Evolutionary conservation across 75 land plant genomes (phyloP).

Genomic region (Cunninghamia lanceolata): DNA sequence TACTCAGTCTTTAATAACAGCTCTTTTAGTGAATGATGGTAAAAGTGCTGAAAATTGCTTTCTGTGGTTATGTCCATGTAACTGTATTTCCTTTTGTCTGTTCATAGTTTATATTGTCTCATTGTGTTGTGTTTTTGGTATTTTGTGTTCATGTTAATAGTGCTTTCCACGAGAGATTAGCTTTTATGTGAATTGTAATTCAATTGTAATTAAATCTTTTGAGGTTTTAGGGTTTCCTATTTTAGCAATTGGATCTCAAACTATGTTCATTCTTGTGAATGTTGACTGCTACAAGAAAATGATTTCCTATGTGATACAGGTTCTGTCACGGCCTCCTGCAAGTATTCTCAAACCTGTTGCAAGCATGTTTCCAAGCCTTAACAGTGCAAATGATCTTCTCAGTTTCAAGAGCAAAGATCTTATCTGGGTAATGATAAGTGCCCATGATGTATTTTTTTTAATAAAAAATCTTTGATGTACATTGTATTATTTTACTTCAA

Average conservation of each 20-base stretch:
- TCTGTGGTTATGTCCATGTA: background rate
- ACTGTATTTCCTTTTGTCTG: background rate
- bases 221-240: background rate
- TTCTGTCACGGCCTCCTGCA: slow-evolving; percentile 69
- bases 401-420: slow-evolving; percentile 79
- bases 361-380: slow-evolving; percentile 54
- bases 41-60: background rate
- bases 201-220: background rate
- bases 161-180: background rate
- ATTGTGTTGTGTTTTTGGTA: background rate
- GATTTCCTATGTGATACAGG: slow-evolving; percentile 42
- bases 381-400: slow-evolving; percentile 60
- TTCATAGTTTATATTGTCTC: background rate
- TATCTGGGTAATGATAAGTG: slow-evolving; percentile 63
- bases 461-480: background rate
- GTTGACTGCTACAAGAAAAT: background rate
- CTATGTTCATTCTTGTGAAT: background rate
- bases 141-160: background rate
- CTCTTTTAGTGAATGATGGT: background rate
- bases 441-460: background rate
- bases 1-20: background rate
- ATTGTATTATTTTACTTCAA: background rate
- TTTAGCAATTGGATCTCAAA: background rate
- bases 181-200: background rate
- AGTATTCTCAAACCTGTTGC: slow-evolving; percentile 82